Base-by-base conservation (phyloP, 345 rosid genomes). In the Sapria himalayana region DNA sequence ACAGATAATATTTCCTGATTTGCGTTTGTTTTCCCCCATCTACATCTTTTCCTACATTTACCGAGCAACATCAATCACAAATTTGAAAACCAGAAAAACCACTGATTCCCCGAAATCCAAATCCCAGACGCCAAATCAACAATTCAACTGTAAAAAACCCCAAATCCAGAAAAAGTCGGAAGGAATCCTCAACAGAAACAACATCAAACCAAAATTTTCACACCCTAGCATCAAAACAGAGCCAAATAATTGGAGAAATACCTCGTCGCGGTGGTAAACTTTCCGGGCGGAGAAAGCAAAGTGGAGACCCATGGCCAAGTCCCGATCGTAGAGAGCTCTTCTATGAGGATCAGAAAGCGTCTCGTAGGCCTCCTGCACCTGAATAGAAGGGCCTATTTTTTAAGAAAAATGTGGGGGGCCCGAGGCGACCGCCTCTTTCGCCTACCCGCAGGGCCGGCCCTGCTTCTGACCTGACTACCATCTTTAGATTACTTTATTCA, bases 341-440 rank as follows among this genome's bases (percentile, higher is more conserved):
- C 16, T 23, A 6, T 6, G 22, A 20, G 54, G 46, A 19, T 58
- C 59, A 1, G 54, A 58, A 23, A 58, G 15, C 16, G 46, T 58
- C 54, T 58, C 46, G 5, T 58, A 41, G 11, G 58, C 63, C 48
- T 58, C 50, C 21, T 46, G 58, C 18, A 58, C 34, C 42, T 23
- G 41, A 37, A 58, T 52, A 24, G 54, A 52, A n/a, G n/a, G n/a
- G n/a, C n/a, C n/a, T n/a, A n/a, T n/a, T n/a, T n/a, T n/a, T n/a
- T n/a, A n/a, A n/a, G n/a, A n/a, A n/a, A n/a, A n/a, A n/a, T n/a
- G n/a, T n/a, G n/a, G n/a, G n/a, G n/a, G n/a, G n/a, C n/a, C n/a
- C n/a, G n/a, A n/a, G n/a, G n/a, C n/a, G n/a, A n/a, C n/a, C n/a
- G n/a, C n/a, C n/a, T n/a, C n/a, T n/a, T n/a, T n/a, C n/a, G n/a